phyloP scores from a whole-genome alignment of 83 land plant species.

The Diphasiastrum complanatum region DNA sequence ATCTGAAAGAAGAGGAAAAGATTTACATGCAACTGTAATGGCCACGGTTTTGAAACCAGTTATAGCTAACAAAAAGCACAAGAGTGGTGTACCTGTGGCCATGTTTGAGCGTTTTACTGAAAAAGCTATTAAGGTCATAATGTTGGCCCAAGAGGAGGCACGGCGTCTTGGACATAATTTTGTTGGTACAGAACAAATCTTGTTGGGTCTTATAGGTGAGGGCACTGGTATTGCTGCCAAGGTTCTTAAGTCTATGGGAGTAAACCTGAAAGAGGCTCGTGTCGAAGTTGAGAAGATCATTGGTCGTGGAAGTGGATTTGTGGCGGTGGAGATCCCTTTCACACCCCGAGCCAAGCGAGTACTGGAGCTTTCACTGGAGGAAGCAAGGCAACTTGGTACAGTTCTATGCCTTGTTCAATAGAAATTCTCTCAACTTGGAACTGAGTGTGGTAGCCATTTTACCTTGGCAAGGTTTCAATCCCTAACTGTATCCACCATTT shows the following conservation, averaged over 20 bases:
- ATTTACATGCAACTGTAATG: slow-evolving; percentile 33
- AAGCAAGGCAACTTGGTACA: slow-evolving; percentile 81
- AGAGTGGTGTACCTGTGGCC: slow-evolving; percentile 43
- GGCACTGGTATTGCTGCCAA: slow-evolving; percentile 98
- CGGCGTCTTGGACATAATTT: slow-evolving; percentile 87
- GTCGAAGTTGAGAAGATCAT: slow-evolving; percentile 92
- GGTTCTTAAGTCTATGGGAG: slow-evolving; percentile 89
- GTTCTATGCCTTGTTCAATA: background rate
- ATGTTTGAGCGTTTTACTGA: slow-evolving; percentile 95
- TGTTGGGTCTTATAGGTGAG: slow-evolving; percentile 92
- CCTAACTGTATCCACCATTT: background rate
- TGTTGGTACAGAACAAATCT: slow-evolving; percentile 89
- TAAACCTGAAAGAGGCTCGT: slow-evolving; percentile 83
- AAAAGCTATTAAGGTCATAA: slow-evolving; percentile 88
- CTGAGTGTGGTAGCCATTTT: background rate
- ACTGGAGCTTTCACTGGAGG: slow-evolving; percentile 73
- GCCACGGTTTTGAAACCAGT: slow-evolving; percentile 12
- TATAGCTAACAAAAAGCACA: slow-evolving; percentile 16
- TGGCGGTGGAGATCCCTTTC: slow-evolving; percentile 90
- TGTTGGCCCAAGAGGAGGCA: slow-evolving; percentile 94
- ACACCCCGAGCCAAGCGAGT: slow-evolving; percentile 90
- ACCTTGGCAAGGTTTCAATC: background rate
- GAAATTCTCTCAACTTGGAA: background rate
- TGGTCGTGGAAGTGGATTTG: slow-evolving; percentile 87
- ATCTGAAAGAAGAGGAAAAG: slow-evolving; percentile 9